Base-by-base conservation (phyloP, 139 green algal genomes). In the Coccomyxa sp. region DNA sequence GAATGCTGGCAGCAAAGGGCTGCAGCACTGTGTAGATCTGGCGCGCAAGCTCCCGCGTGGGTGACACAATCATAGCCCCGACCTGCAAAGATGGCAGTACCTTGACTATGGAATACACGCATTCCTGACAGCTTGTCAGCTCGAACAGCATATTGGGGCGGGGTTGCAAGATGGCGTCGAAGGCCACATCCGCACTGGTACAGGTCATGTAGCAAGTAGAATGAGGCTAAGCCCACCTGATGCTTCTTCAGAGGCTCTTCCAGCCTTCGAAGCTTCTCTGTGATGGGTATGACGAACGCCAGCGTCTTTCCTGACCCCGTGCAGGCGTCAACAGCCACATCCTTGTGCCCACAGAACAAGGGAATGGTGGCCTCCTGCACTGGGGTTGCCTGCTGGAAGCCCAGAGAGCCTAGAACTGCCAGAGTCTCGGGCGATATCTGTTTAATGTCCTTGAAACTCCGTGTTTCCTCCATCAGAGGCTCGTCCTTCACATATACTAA, bases 271-370 rank as follows among this genome's bases (percentile, higher is more conserved):
- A 99, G 79, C 31, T 93, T 94, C 77, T 99, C 96, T 10, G 97
- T 81, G 0, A 98, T 80, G 6, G 96, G 96, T 29, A 99, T 72
- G 3, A 99, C 82, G 74, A 99, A 99, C 0, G 96, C 95, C 9
- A 99, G 87, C 0, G 96, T 99, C 83, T 99, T 99, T 14, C 96
- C 96, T 16, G 88, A 96, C n/a, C 96, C 96, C 0, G 96, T 99
- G 83, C 86, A 93, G 0, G 96, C 96, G 35, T 99, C 95, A 22
- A 99, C 96, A 8, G 90, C 88, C 1, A 99, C 96, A 80, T 99
- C 96, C 79, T 98, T 98, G 88, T 99, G 91, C 14, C 88, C 89
- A 37, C 80, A 85, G 10, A 99, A 94, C 55, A 99, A 74, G 0
- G 95, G 95, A 34, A 99, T 97, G 4, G 88, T 91, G 6, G 94